phyloP scores from a whole-genome alignment of 2,329 filamentous ascomycete species.

The Curvularia lunata region DNA sequence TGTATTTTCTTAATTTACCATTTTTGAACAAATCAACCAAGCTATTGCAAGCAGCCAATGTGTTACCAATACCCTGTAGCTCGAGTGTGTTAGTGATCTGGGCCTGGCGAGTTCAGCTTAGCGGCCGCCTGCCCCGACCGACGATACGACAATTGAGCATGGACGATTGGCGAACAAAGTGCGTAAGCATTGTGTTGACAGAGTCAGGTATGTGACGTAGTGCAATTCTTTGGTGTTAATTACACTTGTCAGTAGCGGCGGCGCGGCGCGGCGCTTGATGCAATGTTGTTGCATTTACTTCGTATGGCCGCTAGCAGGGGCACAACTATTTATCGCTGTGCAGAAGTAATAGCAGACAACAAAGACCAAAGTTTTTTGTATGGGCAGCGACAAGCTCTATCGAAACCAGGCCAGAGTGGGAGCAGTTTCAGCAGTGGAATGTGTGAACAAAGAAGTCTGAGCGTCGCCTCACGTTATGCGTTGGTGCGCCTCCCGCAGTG shows the following conservation, averaged over 20 bases:
- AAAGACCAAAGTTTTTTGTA: constrained; percentile 15
- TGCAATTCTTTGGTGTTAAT: constrained; percentile 1
- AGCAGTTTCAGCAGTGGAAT: constrained; percentile 17
- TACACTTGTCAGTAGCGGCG: not conserved
- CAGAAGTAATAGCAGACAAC: constrained; percentile 5
- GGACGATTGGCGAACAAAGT: not conserved
- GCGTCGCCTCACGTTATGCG: constrained; percentile 6
- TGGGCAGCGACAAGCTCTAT: constrained; percentile 5
- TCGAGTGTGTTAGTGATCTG: not conserved
- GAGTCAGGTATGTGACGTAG: constrained; percentile 2
- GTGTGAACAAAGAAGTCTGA: not conserved
- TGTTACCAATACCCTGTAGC: not conserved
- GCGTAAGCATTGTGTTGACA: constrained; percentile 10
- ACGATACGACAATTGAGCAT: constrained; percentile 8
- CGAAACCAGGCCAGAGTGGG: constrained; percentile 15
- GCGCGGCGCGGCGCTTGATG: not conserved
- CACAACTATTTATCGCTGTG: constrained; percentile 11
- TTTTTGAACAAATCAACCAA: constrained; percentile 10
- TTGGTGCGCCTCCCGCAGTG: constrained; percentile 6
- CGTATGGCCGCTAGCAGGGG: not conserved
- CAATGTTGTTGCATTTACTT: not conserved
- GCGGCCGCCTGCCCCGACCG: not conserved
- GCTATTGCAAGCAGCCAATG: not conserved
- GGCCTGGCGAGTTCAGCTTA: not conserved
- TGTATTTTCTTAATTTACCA: constrained; percentile 6